phyloP scores from a whole-genome alignment of 305 asterid genomes.

The Fraxinus paxiana region DNA sequence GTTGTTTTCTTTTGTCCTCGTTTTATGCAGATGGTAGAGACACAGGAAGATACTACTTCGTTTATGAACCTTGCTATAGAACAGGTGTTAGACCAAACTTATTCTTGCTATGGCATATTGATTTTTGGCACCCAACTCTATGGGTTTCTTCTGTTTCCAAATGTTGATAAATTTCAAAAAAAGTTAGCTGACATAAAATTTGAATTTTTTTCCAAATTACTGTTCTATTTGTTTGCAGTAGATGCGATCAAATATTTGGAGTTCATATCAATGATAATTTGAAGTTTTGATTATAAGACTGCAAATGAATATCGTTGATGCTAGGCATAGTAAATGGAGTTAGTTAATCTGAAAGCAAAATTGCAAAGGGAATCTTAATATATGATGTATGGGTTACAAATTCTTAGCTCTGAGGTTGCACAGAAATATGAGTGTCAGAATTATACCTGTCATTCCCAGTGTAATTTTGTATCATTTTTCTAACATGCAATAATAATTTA shows the following conservation, averaged over 20 bases:
- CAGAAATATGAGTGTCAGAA: not conserved
- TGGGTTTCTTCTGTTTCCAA: not conserved
- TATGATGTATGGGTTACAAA: not conserved
- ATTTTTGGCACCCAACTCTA: not conserved
- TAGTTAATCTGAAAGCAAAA: not conserved
- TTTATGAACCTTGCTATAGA: constrained; percentile 54
- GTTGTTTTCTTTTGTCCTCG: not conserved
- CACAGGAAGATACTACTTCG: constrained; percentile 21
- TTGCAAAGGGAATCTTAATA: not conserved
- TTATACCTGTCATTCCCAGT: not conserved
- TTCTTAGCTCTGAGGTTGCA: constrained; percentile 2
- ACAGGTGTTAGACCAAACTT: constrained; percentile 32
- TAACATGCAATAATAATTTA: not conserved
- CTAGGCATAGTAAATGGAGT: not conserved
- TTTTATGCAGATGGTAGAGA: constrained; percentile 34
- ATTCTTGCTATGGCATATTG: not conserved
- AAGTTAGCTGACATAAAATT: not conserved
- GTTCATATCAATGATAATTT: not conserved
- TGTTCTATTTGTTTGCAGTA: constrained; percentile 2
- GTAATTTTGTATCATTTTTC: constrained; percentile 1
- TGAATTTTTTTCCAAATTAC: not conserved
- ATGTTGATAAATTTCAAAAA: not conserved
- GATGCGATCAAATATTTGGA: not conserved
- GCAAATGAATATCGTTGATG: not conserved
- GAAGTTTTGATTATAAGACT: not conserved